Evolutionary conservation across 129 eudicot species (phyloP).

Genomic region (Arctium lappa): DNA sequence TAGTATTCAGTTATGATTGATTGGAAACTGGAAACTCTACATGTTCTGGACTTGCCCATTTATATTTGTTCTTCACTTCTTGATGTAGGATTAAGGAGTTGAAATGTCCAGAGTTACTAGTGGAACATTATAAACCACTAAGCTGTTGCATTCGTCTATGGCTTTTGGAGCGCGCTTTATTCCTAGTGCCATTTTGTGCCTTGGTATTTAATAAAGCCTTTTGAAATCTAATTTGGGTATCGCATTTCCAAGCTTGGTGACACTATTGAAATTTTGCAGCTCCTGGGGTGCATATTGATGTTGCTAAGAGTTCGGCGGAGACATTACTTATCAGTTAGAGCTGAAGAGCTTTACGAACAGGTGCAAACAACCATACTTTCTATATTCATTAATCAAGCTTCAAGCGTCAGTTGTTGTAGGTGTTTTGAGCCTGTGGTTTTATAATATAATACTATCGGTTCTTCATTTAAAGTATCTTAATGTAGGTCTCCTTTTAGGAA

Average conservation of each 20-base stretch:
- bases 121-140: constrained; percentile 55
- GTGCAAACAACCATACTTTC: constrained; percentile 27
- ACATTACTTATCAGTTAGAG: constrained; percentile 59
- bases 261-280: constrained; percentile 53
- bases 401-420: neutral
- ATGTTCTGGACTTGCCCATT: neutral
- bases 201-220: constrained; percentile 57
- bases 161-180: constrained; percentile 61
- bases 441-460: neutral
- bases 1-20: neutral
- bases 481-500: no score
- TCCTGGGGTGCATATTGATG: constrained; percentile 49
- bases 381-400: neutral
- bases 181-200: constrained; percentile 47
- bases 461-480: neutral
- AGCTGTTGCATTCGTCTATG: constrained; percentile 62
- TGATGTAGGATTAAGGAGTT: constrained; percentile 61
- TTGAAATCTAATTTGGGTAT: constrained; percentile 24
- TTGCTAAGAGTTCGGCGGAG: constrained; percentile 44
- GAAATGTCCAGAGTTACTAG: constrained; percentile 77
- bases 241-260: constrained; percentile 42
- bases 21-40: neutral
- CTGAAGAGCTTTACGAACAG: constrained; percentile 85
- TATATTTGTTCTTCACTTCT: neutral
- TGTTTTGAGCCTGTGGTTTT: neutral